Conservation (phyloP, 192 early-diverging fungal species). For the Coemansia sp. region DNA sequence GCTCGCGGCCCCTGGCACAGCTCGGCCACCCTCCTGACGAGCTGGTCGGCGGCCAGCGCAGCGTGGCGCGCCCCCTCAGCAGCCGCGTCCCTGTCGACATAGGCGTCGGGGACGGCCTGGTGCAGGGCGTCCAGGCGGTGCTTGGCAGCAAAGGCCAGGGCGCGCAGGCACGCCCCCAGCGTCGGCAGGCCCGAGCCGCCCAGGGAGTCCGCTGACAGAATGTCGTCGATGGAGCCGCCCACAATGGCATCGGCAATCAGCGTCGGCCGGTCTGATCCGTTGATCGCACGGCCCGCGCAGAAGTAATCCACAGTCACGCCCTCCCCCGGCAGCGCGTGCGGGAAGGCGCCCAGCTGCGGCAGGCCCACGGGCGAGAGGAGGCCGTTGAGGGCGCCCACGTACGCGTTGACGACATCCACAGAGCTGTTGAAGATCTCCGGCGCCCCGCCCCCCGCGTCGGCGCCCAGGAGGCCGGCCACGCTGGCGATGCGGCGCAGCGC, state of each 20-base stretch:
- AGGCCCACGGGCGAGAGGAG: not conserved
- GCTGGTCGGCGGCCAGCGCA: constrained; percentile 7
- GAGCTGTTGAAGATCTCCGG: constrained; percentile 26
- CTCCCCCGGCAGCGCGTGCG: not conserved
- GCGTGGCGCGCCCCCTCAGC: not conserved
- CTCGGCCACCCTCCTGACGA: constrained; percentile 7
- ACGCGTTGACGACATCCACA: constrained; percentile 26
- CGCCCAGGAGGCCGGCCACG: constrained; percentile 4
- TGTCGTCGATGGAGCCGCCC: constrained; percentile 22
- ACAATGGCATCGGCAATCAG: constrained; percentile 11
- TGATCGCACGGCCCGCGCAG: not conserved
- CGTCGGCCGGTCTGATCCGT: not conserved
- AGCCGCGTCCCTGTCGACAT: constrained; percentile 13
- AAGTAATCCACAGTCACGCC: constrained; percentile 20
- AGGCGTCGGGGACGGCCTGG: constrained; percentile 14
- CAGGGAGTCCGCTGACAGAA: not conserved
- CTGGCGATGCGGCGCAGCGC: constrained; percentile 21
- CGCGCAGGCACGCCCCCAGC: constrained; percentile 26
- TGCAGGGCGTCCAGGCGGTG: constrained; percentile 30
- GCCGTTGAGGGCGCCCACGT: constrained; percentile 15
- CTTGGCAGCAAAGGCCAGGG: constrained; percentile 35
- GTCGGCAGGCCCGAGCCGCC: not conserved
- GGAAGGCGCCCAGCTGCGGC: not conserved
- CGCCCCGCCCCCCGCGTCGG: not conserved
- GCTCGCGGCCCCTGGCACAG: constrained; percentile 10